phyloP scores from a whole-genome alignment of 805 yeast genomes.

The Sugiyamaella mastotermitis region DNA sequence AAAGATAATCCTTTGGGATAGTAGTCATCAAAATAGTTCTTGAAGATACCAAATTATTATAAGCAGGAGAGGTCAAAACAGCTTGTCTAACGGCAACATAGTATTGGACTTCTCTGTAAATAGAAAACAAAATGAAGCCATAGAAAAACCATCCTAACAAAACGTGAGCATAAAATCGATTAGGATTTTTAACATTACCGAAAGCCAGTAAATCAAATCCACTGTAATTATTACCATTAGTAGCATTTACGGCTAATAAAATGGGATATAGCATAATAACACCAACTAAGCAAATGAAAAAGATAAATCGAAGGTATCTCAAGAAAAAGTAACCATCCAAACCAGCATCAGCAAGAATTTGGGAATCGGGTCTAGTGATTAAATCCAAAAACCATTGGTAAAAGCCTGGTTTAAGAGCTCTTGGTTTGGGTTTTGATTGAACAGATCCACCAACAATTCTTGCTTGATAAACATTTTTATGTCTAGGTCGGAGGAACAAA shows the following conservation, averaged over 20 bases:
- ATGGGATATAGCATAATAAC: slow-evolving; percentile 53
- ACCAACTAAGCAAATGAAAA: slow-evolving; percentile 49
- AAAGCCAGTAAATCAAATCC: slow-evolving; percentile 78
- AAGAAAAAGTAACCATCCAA: slow-evolving; percentile 91
- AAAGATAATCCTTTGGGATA: slow-evolving; percentile 68
- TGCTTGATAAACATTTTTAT: slow-evolving; percentile 77
- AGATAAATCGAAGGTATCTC: slow-evolving; percentile 62
- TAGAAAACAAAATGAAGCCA: slow-evolving; percentile 59
- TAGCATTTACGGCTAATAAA: slow-evolving; percentile 78
- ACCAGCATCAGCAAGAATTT: slow-evolving; percentile 80
- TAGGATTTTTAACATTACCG: slow-evolving; percentile 56
- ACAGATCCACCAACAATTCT: slow-evolving; percentile 61
- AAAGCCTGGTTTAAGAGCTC: slow-evolving; percentile 64
- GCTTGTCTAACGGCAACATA: slow-evolving; percentile 74
- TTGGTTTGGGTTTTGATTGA: slow-evolving; percentile 43
- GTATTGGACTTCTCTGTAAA: slow-evolving; percentile 78
- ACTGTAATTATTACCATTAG: slow-evolving; percentile 38
- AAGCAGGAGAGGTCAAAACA: slow-evolving; percentile 72
- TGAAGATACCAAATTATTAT: slow-evolving; percentile 66
- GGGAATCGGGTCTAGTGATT: slow-evolving; percentile 60
- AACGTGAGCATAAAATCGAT: slow-evolving; percentile 81
- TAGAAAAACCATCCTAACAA: slow-evolving; percentile 75
- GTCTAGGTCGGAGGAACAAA: slow-evolving; percentile 56
- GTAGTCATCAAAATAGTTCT: slow-evolving; percentile 81
- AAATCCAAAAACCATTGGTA: slow-evolving; percentile 65